Evolutionary conservation across 1,284 basidiomycete genomes (phyloP).

Genomic region (Agroathelia rolfsii): DNA sequence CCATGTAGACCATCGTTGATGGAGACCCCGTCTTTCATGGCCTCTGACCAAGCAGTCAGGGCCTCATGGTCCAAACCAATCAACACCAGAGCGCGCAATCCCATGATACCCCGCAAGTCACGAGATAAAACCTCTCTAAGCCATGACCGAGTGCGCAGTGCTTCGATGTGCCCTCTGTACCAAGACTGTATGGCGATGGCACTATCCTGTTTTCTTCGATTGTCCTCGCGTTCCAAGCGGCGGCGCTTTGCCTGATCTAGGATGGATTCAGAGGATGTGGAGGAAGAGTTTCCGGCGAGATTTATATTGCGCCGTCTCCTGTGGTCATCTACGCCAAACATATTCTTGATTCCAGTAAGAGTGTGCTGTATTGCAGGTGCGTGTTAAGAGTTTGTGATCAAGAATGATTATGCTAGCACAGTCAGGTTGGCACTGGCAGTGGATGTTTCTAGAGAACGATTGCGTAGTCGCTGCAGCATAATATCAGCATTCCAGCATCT

Average conservation of each 20-base stretch:
- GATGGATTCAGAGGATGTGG: conserved; percentile 43
- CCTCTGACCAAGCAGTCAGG: conserved; percentile 42
- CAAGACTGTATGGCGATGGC: conserved; percentile 58
- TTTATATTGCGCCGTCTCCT: conserved; percentile 63
- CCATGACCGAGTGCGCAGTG: conserved; percentile 27
- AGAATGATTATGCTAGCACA: too few species aligned
- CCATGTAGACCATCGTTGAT: conserved; percentile 18
- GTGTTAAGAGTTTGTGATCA: too few species aligned
- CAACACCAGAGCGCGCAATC: conserved; percentile 50
- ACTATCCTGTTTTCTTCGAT: conserved; percentile 43
- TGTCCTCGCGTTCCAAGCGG: conserved; percentile 46
- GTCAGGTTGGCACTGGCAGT: too few species aligned
- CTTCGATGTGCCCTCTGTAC: conserved; percentile 45
- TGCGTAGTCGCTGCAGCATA: too few species aligned
- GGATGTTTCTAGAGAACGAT: too few species aligned
- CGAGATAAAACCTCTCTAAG: conserved; percentile 24
- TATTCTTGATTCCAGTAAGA: too few species aligned
- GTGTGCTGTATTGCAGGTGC: too few species aligned
- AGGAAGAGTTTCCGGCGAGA: conserved; percentile 54
- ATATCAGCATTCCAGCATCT: too few species aligned
- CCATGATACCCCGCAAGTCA: conserved; percentile 41
- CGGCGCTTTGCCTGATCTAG: conserved; percentile 50
- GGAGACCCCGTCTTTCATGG: conserved; percentile 18
- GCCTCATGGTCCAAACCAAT: conserved; percentile 45
- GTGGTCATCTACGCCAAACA: too few species aligned